Base-by-base conservation (phyloP, 345 rosid genomes). In the Linum tenue region DNA sequence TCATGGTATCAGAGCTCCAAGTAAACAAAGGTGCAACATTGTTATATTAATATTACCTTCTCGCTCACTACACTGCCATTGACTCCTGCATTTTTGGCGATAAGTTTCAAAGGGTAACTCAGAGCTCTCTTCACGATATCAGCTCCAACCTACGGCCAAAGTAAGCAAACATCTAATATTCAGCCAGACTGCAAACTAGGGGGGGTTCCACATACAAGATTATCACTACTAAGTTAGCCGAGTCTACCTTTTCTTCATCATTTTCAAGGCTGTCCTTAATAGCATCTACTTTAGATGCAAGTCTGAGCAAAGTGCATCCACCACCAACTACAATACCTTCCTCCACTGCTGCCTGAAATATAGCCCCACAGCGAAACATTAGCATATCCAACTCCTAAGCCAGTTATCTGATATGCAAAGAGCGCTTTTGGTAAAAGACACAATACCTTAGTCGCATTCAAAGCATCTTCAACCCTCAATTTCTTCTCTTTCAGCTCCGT, bases 261-360 rank as follows among this genome's bases (percentile, higher is more conserved):
- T n/a, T n/a, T n/a, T n/a, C n/a, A n/a, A n/a, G n/a, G n/a, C n/a
- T n/a, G n/a, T n/a, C n/a, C n/a, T n/a, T n/a, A n/a, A n/a, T n/a
- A n/a, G n/a, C n/a, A 38, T 62, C 64, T 4, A 62, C 64, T 41
- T 62, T 62, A n/a, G 64, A 16, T 39, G 64, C 48, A n/a, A 62
- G 64, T 39, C 64, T 37, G 43, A 62, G 41, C 64, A 62, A 62
- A 22, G 64, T 62, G 64, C 64, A 62, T 6, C 64, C 64, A 62
- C 64, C 64, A 62, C 64, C 64, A 39, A 64, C 64, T n/a, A 62
- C 64, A 3, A 62, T 62, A 62, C 64, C 64, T 41, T 62, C 64
- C 43, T 62, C 64, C 8, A 62, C 64, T n/a, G 67, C 67, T 0
- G 64, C 64, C 64, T 62, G 50, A 11, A 39, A n/a, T n/a, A 62